These are phyloP conservation scores for Populus euphratica DNA, from an alignment of 345 rosid genomes.

Conservation along the genomic window DNA sequence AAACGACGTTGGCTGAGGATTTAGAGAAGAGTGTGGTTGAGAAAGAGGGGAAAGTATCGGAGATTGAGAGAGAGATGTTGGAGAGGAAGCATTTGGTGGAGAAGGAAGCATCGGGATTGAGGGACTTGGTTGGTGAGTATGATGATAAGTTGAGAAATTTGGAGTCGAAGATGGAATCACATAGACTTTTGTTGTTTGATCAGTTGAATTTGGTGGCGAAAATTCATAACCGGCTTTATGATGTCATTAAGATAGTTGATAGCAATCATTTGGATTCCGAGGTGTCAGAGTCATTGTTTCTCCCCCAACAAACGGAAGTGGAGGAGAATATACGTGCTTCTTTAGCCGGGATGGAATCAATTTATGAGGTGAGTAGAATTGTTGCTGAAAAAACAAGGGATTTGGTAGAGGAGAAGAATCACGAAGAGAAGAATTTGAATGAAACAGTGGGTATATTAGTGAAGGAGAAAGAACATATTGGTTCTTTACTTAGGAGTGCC, in stretches of 20 bases:
- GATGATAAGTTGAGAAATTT: constrained; percentile 62
- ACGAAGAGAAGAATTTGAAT: constrained; percentile 57
- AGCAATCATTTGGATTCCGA: constrained; percentile 56
- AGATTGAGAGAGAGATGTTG: constrained; percentile 47
- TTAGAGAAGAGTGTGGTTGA: constrained; percentile 54
- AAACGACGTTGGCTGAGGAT: constrained; percentile 43
- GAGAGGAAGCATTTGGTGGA: constrained; percentile 47
- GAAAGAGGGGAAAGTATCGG: constrained; percentile 52
- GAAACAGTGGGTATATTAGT: constrained; percentile 62
- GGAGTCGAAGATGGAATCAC: constrained; percentile 64
- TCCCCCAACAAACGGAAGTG: constrained; percentile 72
- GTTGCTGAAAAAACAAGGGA: constrained; percentile 56
- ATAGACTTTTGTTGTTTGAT: constrained; percentile 67
- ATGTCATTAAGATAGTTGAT: constrained; percentile 58
- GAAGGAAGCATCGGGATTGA: constrained; percentile 56
- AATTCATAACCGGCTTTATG: constrained; percentile 69
- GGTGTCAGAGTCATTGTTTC: constrained; percentile 76
- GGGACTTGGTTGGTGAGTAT: constrained; percentile 62
- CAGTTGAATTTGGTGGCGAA: constrained; percentile 77
- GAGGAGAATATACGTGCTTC: constrained; percentile 89
- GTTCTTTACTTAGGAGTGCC: constrained; percentile 79
- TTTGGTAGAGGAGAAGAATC: constrained; percentile 62
- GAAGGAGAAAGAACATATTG: constrained; percentile 90
- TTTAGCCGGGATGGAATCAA: constrained; percentile 90
- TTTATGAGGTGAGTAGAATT: constrained; percentile 58